A percentile compares a stretch with the other conserved stretches of the same genome.
These are phyloP conservation scores for Beauveria scarabaeidicola DNA, from an alignment of 2,329 filamentous ascomycete species.

Conservation along the genomic window DNA sequence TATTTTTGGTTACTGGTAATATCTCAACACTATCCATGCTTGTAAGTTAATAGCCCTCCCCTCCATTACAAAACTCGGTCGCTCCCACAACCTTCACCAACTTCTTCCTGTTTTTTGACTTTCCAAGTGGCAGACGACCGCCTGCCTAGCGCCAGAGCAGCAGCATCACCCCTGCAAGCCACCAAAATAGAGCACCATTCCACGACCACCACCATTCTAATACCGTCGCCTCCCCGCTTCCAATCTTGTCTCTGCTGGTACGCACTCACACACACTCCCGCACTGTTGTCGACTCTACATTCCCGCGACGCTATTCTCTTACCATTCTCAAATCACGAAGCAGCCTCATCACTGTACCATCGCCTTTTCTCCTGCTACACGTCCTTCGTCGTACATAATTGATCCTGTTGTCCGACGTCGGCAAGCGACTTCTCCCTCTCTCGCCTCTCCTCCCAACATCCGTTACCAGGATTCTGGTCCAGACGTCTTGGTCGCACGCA, in stretches of 20 bases:
- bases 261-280: background rate
- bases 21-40: too few species aligned
- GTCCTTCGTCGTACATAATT: background rate
- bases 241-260: background rate
- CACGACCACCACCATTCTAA: background rate
- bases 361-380: background rate
- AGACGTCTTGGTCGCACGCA: constrained; percentile 5
- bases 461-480: constrained; percentile 8
- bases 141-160: background rate
- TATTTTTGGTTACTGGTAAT: background rate
- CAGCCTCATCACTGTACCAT: background rate
- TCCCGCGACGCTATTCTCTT: background rate
- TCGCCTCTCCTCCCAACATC: background rate
- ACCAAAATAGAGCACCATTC: background rate
- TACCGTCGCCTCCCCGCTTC: constrained; percentile 8
- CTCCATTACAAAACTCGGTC: background rate
- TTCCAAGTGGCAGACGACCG: constrained; percentile 6
- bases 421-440: background rate
- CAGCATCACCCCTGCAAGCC: constrained; percentile 5
- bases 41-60: background rate
- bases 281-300: background rate
- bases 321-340: background rate
- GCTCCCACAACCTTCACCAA: background rate
- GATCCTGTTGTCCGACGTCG: constrained; percentile 1
- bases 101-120: constrained; percentile 3